Evolutionary conservation across 2,329 filamentous ascomycete species (phyloP).

Genomic region (Ophiocordyceps sinensis): DNA sequence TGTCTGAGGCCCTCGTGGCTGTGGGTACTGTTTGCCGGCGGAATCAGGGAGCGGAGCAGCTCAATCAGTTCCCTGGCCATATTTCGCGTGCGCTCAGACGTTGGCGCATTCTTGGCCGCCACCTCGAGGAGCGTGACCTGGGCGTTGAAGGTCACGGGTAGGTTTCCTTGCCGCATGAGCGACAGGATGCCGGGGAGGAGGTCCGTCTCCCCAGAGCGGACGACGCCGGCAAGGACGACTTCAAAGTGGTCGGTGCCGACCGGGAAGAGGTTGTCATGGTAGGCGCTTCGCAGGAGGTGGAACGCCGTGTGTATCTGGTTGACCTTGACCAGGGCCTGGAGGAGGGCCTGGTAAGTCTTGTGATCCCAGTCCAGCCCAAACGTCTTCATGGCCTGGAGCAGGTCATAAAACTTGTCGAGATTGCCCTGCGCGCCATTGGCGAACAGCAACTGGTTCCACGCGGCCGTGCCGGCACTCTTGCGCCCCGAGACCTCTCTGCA

Average conservation of each 20-base stretch:
- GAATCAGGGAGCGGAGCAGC: conserved; percentile 12
- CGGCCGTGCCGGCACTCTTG: conserved; percentile 37
- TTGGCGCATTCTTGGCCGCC: conserved; percentile 12
- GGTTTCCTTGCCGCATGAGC: conserved; percentile 26
- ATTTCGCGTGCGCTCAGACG: conserved; percentile 10
- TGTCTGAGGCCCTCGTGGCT: not conserved
- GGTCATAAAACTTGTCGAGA: conserved; percentile 30
- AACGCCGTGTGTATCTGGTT: conserved; percentile 35
- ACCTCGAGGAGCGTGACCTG: conserved; percentile 28
- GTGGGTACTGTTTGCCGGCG: not conserved
- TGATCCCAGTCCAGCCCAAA: conserved; percentile 31
- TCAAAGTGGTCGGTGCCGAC: conserved; percentile 34
- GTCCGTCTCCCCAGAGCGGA: conserved; percentile 28
- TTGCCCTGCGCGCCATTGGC: conserved; percentile 51
- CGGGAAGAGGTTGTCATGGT: conserved; percentile 28
- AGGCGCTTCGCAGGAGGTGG: conserved; percentile 28
- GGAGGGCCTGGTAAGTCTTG: conserved; percentile 33
- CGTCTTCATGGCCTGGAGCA: conserved; percentile 34
- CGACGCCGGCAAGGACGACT: conserved; percentile 36
- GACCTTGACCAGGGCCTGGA: conserved; percentile 32
- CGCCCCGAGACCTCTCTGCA: conserved; percentile 35
- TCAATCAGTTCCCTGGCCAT: conserved; percentile 15
- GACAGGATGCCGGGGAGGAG: conserved; percentile 25
- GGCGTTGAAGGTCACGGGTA: conserved; percentile 27
- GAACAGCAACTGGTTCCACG: conserved; percentile 69